phyloP scores from a whole-genome alignment of 1,284 basidiomycete genomes.

The Moesziomyces globuligerus region DNA sequence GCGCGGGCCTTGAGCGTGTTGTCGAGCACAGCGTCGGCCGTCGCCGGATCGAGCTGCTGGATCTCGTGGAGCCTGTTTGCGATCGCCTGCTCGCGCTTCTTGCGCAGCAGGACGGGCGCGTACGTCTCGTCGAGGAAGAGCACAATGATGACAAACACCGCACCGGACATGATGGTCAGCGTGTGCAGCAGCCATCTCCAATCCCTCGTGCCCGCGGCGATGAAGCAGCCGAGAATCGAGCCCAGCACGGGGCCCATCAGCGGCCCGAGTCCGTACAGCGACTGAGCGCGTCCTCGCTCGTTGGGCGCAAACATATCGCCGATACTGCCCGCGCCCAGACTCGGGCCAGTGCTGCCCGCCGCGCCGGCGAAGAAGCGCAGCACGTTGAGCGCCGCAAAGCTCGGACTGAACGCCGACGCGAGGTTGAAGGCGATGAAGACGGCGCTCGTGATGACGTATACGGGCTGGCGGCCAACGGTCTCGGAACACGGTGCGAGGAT shows the following conservation, averaged over 20 bases:
- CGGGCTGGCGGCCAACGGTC: slow-evolving; percentile 69
- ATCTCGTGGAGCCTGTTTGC: slow-evolving; percentile 19
- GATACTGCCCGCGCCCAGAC: slow-evolving; percentile 57
- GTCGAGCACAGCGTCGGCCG: background rate
- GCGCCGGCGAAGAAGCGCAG: slow-evolving; percentile 58
- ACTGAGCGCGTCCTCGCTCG: slow-evolving; percentile 50
- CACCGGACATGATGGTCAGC: slow-evolving; percentile 45
- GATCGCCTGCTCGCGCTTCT: slow-evolving; percentile 38
- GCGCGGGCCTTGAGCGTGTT: background rate
- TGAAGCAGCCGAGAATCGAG: slow-evolving; percentile 53
- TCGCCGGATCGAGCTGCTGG: slow-evolving; percentile 10
- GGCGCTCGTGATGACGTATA: slow-evolving; percentile 64
- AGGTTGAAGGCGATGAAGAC: slow-evolving; percentile 67
- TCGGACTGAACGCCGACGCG: slow-evolving; percentile 59
- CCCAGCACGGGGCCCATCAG: slow-evolving; percentile 60
- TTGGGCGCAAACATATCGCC: slow-evolving; percentile 60
- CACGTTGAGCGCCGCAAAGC: slow-evolving; percentile 60
- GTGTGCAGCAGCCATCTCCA: slow-evolving; percentile 58
- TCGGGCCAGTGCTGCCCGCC: slow-evolving; percentile 53
- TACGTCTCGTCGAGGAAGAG: slow-evolving; percentile 55
- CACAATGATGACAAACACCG: slow-evolving; percentile 24
- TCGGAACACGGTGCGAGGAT: slow-evolving; percentile 70
- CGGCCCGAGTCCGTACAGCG: slow-evolving; percentile 56
- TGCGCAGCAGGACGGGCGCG: slow-evolving; percentile 51
- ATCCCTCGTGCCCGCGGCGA: slow-evolving; percentile 29